These are phyloP conservation scores for Cenchrus fungigraminus DNA, from an alignment of 176 grass and related monocot species.

Conservation along the genomic window DNA sequence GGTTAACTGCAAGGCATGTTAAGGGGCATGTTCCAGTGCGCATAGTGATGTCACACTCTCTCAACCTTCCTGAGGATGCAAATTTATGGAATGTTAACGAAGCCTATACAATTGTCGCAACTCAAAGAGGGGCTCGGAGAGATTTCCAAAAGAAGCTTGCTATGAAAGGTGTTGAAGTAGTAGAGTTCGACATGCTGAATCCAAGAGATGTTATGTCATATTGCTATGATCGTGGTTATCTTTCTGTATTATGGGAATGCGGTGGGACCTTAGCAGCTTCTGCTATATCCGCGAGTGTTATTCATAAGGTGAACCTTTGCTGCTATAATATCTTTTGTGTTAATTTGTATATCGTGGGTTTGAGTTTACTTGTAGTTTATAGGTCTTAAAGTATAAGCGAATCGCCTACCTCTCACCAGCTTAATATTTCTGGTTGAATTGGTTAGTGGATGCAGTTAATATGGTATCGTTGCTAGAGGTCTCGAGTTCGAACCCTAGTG, in stretches of 20 bases:
- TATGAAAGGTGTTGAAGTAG: conserved; percentile 90
- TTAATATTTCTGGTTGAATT: too few species aligned
- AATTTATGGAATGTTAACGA: conserved; percentile 90
- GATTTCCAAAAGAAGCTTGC: conserved; percentile 93
- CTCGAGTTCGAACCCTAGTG: too few species aligned
- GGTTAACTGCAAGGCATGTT: conserved; percentile 91
- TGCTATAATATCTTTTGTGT: background rate
- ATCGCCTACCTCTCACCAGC: too few species aligned
- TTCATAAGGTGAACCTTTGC: conserved; percentile 78
- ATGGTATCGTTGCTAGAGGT: too few species aligned
- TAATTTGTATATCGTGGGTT: background rate
- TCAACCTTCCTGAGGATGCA: conserved; percentile 87
- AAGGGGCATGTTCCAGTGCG: conserved; percentile 76
- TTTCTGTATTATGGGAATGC: conserved; percentile 94
- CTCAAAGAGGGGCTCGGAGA: conserved; percentile 86
- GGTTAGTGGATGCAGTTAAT: too few species aligned
- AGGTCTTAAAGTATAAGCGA: too few species aligned
- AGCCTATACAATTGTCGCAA: conserved; percentile 90
- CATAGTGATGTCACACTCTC: conserved; percentile 89
- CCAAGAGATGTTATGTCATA: conserved; percentile 91
- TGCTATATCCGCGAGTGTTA: conserved; percentile 88
- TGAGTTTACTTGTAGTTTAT: background rate
- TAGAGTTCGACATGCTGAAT: conserved; percentile 97
- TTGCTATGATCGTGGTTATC: conserved; percentile 91
- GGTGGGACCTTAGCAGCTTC: conserved; percentile 82